These are phyloP conservation scores for Turritis glabra DNA, from an alignment of 345 rosid species.

Conservation along the genomic window DNA sequence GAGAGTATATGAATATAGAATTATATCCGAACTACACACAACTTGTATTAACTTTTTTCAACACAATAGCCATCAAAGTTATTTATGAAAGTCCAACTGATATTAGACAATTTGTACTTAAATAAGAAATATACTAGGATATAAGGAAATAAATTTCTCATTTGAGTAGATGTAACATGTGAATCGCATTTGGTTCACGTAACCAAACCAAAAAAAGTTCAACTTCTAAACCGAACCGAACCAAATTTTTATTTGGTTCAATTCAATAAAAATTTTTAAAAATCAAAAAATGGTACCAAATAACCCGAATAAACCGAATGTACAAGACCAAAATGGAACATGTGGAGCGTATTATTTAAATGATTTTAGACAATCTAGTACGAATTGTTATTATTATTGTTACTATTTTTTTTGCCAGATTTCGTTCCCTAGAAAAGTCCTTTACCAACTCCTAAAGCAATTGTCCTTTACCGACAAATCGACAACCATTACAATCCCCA, in stretches of 20 bases:
- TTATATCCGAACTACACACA: background rate
- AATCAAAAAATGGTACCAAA: too few species aligned
- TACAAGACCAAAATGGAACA: too few species aligned
- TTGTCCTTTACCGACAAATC: slow-evolving; percentile 38
- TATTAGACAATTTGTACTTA: background rate
- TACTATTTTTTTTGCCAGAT: background rate
- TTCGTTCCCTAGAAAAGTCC: slow-evolving; percentile 18
- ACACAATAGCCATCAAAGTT: background rate
- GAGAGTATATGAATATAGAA: too few species aligned
- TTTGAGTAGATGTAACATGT: background rate
- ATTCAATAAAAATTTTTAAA: too few species aligned
- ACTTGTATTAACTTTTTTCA: background rate
- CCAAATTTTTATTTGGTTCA: too few species aligned
- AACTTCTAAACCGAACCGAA: too few species aligned
- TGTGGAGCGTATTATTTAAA: background rate
- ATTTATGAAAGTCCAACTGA: background rate
- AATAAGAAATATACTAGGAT: background rate
- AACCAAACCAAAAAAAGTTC: too few species aligned
- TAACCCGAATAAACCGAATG: too few species aligned
- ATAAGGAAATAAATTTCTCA: background rate
- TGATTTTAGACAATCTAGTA: slow-evolving; percentile 17
- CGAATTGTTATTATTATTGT: too few species aligned
- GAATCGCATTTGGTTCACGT: too few species aligned
- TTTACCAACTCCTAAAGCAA: slow-evolving; percentile 41
- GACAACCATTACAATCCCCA: slow-evolving; percentile 26